Conservation (phyloP, 2,329 filamentous ascomycete species). For the Pseudopyrenochaeta lycopersici region DNA sequence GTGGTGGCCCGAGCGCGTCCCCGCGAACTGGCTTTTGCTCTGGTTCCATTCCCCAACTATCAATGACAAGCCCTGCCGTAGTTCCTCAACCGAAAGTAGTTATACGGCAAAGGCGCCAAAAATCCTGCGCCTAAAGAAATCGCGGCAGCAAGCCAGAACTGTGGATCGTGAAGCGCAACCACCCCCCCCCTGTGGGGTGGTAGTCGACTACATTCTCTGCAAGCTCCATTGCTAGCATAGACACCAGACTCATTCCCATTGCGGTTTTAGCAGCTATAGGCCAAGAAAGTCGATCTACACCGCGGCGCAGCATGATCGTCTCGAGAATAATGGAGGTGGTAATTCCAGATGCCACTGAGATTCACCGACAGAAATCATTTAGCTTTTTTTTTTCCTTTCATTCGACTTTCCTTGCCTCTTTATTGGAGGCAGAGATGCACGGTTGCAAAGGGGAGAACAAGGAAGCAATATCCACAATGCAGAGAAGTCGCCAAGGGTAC, state of each 20-base stretch:
- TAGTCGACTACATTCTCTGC: constrained; percentile 66
- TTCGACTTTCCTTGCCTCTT: too few relatives aligned
- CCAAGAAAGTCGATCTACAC: constrained; percentile 61
- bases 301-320: constrained; percentile 60
- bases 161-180: constrained; percentile 57
- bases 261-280: constrained; percentile 59
- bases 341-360: constrained; percentile 61
- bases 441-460: constrained; percentile 59
- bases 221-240: constrained; percentile 67
- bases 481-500: constrained; percentile 65
- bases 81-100: constrained; percentile 59
- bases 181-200: constrained; percentile 62
- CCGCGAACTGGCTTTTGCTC: too few relatives aligned
- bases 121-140: constrained; percentile 57
- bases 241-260: constrained; percentile 67
- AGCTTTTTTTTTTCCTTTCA: too few relatives aligned
- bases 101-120: constrained; percentile 63
- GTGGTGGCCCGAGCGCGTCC: too few relatives aligned
- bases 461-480: constrained; percentile 65
- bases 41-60: too few relatives aligned
- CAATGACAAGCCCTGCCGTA: constrained; percentile 61
- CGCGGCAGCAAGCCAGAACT: constrained; percentile 63
- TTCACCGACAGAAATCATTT: not conserved
- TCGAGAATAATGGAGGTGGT: constrained; percentile 63
- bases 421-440: constrained; percentile 12